Percentiles rank a stretch among this genome's conserved stretches.
phyloP scores from a whole-genome alignment of 176 grass and related monocot species.

The Lolium multiflorum region DNA sequence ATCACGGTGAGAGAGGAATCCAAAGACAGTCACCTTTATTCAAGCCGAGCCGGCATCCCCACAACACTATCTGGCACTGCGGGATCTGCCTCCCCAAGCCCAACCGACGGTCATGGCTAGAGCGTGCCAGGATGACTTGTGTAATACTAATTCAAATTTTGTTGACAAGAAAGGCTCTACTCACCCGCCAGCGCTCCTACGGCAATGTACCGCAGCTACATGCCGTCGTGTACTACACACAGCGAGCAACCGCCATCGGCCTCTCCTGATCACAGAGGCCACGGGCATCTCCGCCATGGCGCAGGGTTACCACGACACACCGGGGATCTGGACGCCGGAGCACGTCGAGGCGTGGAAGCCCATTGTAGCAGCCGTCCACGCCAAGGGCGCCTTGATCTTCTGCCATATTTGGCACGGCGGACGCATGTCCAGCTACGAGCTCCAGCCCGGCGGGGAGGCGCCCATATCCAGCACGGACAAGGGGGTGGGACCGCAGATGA shows the following conservation, averaged over 20 bases:
- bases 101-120: no score
- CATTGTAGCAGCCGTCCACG: not conserved
- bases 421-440: not conserved
- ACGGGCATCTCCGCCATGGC: conserved; percentile 51
- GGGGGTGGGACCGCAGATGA: not conserved
- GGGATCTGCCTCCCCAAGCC: no score
- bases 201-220: conserved; percentile 58
- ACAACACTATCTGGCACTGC: no score
- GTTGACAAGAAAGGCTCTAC: conserved; percentile 18
- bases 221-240: conserved; percentile 54
- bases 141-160: no score
- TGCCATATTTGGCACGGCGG: not conserved
- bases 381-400: not conserved
- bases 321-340: conserved; percentile 29
- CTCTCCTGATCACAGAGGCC: conserved; percentile 57
- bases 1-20: no score
- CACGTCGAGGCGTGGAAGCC: conserved; percentile 2
- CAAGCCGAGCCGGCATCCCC: no score
- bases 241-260: conserved; percentile 40
- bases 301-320: conserved; percentile 42
- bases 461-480: not conserved
- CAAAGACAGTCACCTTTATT: no score
- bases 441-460: not conserved
- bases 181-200: conserved; percentile 57
- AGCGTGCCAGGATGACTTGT: no score